These are phyloP conservation scores for Sindora glabra DNA, from an alignment of 306 rosid species.

Conservation along the genomic window DNA sequence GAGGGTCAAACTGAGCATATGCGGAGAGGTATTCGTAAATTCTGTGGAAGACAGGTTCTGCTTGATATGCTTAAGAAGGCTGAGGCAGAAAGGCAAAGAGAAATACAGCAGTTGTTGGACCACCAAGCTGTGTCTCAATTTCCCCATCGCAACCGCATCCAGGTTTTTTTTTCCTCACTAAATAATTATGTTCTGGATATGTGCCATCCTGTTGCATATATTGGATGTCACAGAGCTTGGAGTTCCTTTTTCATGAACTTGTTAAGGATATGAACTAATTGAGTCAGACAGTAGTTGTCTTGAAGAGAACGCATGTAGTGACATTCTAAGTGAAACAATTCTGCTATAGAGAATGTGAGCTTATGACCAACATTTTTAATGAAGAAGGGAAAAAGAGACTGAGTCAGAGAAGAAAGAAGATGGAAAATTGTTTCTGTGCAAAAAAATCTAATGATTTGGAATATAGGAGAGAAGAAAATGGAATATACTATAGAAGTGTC, in stretches of 20 bases:
- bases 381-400: too few species aligned
- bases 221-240: not conserved
- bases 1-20: slow-evolving; percentile 52
- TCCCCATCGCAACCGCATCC: slow-evolving; percentile 95
- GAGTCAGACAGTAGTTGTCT: not conserved
- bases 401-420: too few species aligned
- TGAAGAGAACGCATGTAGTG: not conserved
- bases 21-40: slow-evolving; percentile 65
- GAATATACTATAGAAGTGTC: too few species aligned
- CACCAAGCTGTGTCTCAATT: slow-evolving; percentile 71
- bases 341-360: not conserved
- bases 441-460: too few species aligned
- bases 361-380: not conserved
- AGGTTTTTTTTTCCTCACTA: slow-evolving; percentile 48
- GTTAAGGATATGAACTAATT: slow-evolving; percentile 11
- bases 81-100: slow-evolving; percentile 68
- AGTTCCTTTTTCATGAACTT: not conserved
- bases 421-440: too few species aligned
- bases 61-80: slow-evolving; percentile 89
- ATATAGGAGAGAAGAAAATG: slow-evolving; percentile 2
- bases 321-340: not conserved
- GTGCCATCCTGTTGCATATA: not conserved
- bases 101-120: slow-evolving; percentile 62
- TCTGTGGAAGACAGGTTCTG: slow-evolving; percentile 85
- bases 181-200: not conserved